Evolutionary conservation across 352 stramenopile species (phyloP), one percentile per base, ranked within the genome.

Genomic region (Phytopythium vexans): DNA sequence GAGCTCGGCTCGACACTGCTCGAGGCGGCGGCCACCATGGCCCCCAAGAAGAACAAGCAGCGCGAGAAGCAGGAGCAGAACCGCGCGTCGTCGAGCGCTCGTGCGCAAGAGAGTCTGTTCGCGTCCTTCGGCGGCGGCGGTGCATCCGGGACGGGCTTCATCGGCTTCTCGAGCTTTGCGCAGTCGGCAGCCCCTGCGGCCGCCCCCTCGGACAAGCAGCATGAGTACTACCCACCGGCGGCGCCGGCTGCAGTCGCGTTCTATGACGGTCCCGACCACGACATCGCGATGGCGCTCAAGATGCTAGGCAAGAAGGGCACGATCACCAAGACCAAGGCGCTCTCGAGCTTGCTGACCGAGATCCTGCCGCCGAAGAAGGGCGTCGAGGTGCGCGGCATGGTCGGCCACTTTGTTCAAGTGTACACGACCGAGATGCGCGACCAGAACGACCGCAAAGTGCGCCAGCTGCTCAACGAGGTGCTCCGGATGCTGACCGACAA

Each of bases 21-120:
- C 21, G 21, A 27, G 21, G 21, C 21, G 21, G 21, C 21, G 21
- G 21, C 21, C 21, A 27, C 21, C 21, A 77, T 77, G 68, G 49
- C 61, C 16, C 74, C 76, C 46, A 88, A 87, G 76, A 89, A 85
- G 62, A 95, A 89, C 72, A 92, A 93, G 65, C 85, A 95, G 72
- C 82, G 82, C 62, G 85, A 95, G 66, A 89, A 89, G 58, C 77
- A 87, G 49, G 85, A 91, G 66, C 77, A 93, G 62, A 89, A 66
- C 52, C 77, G 77, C 41, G 85, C 85, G 43, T 92, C 85, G 8
- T 95, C 85, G 8, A 89, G 82, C 44, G 68, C 81, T 8, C 84
- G 84, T 40, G 82, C 82, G n/a, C 77, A 89, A 42, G 67, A 89
- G 58, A 68, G 66, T 32, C 66, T 93, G 21, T 56, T 83, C 36